Percentiles rank a stretch among this genome's conserved stretches.
Conservation (phyloP, 495 filamentous ascomycete genomes). For the Trichocladium uniseriatum region DNA sequence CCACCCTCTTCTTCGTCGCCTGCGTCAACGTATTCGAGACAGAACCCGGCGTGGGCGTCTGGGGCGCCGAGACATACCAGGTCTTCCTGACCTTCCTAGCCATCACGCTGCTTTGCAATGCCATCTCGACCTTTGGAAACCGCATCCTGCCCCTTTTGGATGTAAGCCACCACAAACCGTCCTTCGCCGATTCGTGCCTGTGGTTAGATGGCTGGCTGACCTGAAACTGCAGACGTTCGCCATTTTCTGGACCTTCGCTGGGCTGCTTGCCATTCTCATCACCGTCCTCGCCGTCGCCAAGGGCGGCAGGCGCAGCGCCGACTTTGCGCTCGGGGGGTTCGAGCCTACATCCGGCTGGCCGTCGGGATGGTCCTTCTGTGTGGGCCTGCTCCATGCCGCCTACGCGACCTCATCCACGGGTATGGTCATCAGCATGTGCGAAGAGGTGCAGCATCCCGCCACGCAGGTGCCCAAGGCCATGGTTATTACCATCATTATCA, state of each 20-base stretch:
- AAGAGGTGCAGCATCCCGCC: slow-evolving; percentile 39
- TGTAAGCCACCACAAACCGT: slow-evolving; percentile 21
- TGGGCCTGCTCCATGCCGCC: slow-evolving; percentile 40
- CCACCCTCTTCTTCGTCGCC: slow-evolving; percentile 43
- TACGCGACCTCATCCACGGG: slow-evolving; percentile 46
- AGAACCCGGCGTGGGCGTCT: slow-evolving; percentile 27
- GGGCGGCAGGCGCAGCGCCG: slow-evolving; percentile 32
- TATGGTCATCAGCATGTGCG: slow-evolving; percentile 46
- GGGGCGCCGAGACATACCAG: slow-evolving; percentile 45
- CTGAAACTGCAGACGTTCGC: slow-evolving; percentile 35
- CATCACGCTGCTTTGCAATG: slow-evolving; percentile 44
- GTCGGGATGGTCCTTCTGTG: slow-evolving; percentile 40
- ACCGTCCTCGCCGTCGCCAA: slow-evolving; percentile 38
- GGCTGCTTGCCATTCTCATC: slow-evolving; percentile 37
- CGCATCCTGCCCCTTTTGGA: slow-evolving; percentile 48
- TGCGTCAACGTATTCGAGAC: slow-evolving; percentile 47
- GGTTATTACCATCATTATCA: slow-evolving; percentile 41
- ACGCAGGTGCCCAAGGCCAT: slow-evolving; percentile 45
- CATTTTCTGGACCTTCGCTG: slow-evolving; percentile 43
- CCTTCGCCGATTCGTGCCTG: background rate
- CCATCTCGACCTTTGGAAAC: slow-evolving; percentile 50
- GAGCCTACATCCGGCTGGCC: slow-evolving; percentile 41
- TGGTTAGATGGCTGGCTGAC: background rate
- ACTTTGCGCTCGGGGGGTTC: slow-evolving; percentile 37
- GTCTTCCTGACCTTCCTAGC: slow-evolving; percentile 52